Evolutionary conservation across 768 basidiomycete species (phyloP).

Genomic region (Hemileccinum rubropunctum): DNA sequence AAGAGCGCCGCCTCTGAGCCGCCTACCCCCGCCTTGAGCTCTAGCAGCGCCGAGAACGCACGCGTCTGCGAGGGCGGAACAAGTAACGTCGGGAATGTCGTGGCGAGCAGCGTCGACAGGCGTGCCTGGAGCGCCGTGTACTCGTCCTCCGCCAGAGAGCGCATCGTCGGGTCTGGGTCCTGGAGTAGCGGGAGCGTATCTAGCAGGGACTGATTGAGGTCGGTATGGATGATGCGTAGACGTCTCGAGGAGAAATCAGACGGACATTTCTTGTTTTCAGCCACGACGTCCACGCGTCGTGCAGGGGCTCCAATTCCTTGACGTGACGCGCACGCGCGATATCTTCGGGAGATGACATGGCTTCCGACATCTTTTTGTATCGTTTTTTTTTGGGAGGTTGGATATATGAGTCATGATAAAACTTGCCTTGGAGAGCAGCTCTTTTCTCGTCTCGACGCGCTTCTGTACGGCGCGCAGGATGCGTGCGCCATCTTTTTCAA

Average conservation of each 20-base stretch:
- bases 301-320: constrained; percentile 68
- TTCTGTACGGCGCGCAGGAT: constrained; percentile 54
- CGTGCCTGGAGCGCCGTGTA: constrained; percentile 42
- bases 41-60: constrained; percentile 74
- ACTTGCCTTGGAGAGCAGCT: constrained; percentile 44
- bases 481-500: constrained; percentile 45
- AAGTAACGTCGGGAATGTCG: constrained; percentile 67
- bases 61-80: constrained; percentile 68
- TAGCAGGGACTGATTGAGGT: constrained; percentile 55
- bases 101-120: constrained; percentile 26
- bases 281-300: constrained; percentile 69
- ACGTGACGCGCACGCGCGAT: constrained; percentile 57
- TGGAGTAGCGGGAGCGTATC: constrained; percentile 60
- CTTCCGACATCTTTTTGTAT: constrained; percentile 45
- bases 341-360: constrained; percentile 53
- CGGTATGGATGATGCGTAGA: neutral
- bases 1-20: constrained; percentile 89
- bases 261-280: constrained; percentile 53
- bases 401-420: neutral
- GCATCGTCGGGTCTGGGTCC: constrained; percentile 77
- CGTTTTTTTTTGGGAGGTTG: too few relatives aligned
- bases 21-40: constrained; percentile 91
- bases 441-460: constrained; percentile 49
- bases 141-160: constrained; percentile 70
- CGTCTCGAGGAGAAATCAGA: constrained; percentile 1